phyloP scores from a whole-genome alignment of 257 asterid genomes.

The Solanum sejunctum region DNA sequence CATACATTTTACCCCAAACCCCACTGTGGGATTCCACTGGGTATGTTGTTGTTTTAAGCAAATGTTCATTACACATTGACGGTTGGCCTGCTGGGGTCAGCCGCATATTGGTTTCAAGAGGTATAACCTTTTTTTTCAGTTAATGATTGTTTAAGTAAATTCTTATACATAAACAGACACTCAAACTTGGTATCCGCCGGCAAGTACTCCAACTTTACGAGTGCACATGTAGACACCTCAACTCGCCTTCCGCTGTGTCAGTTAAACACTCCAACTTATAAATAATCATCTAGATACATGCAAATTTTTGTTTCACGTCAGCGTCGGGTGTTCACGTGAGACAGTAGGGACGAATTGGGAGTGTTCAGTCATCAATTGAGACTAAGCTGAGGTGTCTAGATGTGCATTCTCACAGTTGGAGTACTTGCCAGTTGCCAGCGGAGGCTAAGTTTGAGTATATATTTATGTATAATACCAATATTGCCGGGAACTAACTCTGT shows the following conservation, averaged over 20 bases:
- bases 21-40: too few species aligned
- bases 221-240: background rate
- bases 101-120: background rate
- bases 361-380: background rate
- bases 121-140: background rate
- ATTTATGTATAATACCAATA: background rate
- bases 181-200: background rate
- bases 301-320: background rate
- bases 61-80: background rate
- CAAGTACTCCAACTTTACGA: background rate
- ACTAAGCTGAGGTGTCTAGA: background rate
- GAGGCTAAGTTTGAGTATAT: background rate
- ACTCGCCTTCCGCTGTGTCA: background rate
- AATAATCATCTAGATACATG: background rate
- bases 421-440: background rate
- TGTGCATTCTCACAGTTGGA: background rate
- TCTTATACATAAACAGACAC: background rate
- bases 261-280: background rate
- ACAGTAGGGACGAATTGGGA: background rate
- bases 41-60: too few species aligned
- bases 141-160: background rate
- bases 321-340: background rate
- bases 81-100: background rate
- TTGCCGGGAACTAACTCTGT: background rate
- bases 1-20: background rate